Conservation (phyloP, 2,329 filamentous ascomycete species). For the Pseudogymnoascus sp. region DNA sequence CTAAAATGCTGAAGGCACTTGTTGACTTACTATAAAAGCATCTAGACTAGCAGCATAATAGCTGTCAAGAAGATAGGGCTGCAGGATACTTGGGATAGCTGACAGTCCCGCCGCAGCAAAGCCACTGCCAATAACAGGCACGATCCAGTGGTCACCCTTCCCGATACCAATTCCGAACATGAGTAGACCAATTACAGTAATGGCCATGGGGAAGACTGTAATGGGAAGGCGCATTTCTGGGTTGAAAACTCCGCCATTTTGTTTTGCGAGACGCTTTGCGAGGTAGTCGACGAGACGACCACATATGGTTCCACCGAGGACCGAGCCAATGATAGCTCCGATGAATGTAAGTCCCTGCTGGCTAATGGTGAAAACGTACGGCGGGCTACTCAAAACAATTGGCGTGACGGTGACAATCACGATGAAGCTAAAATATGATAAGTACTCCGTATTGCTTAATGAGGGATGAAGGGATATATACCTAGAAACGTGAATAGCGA, state of each 20-base stretch:
- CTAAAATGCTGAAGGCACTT: no score
- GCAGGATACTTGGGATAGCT: slow-evolving; percentile 35
- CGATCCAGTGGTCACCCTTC: slow-evolving; percentile 33
- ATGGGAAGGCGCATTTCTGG: slow-evolving; percentile 37
- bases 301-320: slow-evolving; percentile 34
- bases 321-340: slow-evolving; percentile 30
- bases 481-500: background rate
- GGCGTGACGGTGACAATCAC: no score
- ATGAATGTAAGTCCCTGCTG: no score
- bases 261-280: slow-evolving; percentile 33
- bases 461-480: background rate
- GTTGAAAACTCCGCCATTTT: slow-evolving; percentile 36
- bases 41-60: slow-evolving; percentile 7
- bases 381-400: no score
- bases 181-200: slow-evolving; percentile 36
- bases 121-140: slow-evolving; percentile 39
- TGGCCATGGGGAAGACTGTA: slow-evolving; percentile 32
- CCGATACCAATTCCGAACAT: slow-evolving; percentile 38
- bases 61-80: slow-evolving; percentile 35
- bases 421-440: no score
- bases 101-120: slow-evolving; percentile 38
- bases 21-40: no score
- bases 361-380: no score
- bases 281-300: slow-evolving; percentile 37
- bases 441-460: no score